phyloP scores from a whole-genome alignment of 1,284 basidiomycete species.

The Heterobasidion irregulare region DNA sequence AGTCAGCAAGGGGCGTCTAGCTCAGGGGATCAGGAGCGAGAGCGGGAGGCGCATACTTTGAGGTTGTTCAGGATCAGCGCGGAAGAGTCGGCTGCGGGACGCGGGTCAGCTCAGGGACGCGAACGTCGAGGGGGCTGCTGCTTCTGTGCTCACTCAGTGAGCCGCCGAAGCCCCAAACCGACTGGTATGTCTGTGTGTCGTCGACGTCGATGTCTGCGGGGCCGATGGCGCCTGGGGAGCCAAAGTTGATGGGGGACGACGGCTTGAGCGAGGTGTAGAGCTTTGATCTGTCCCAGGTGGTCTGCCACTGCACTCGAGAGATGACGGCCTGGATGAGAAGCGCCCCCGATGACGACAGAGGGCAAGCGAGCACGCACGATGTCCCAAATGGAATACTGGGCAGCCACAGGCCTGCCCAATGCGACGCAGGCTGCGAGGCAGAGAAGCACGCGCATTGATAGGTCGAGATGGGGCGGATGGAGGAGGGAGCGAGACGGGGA shows the following conservation, averaged over 20 bases:
- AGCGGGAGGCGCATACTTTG: slow-evolving; percentile 25
- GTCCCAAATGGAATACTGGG: slow-evolving; percentile 24
- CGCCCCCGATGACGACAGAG: not conserved
- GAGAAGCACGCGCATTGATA: not conserved
- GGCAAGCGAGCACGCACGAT: slow-evolving; percentile 17
- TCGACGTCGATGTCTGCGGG: slow-evolving; percentile 36
- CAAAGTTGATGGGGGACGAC: slow-evolving; percentile 26
- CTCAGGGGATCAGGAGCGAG: not conserved
- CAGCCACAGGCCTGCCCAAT: not conserved
- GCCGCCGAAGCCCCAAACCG: slow-evolving; percentile 40
- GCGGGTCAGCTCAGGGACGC: not conserved
- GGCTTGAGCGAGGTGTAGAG: slow-evolving; percentile 24
- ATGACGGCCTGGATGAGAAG: not conserved
- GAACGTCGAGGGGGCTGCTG: not conserved
- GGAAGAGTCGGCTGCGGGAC: slow-evolving; percentile 36
- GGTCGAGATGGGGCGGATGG: not conserved
- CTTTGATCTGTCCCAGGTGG: slow-evolving; percentile 26
- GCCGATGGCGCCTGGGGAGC: slow-evolving; percentile 28
- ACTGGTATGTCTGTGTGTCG: slow-evolving; percentile 32
- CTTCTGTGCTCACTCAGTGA: slow-evolving; percentile 29
- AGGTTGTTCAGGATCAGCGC: slow-evolving; percentile 35
- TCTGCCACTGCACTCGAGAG: slow-evolving; percentile 22
- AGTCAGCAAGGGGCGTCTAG: too few relatives aligned
- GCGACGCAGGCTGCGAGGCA: not conserved
- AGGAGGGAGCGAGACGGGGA: not conserved